These are phyloP conservation scores for Colletotrichum sp. DNA, from an alignment of 2,329 filamentous ascomycete species.

Conservation along the genomic window DNA sequence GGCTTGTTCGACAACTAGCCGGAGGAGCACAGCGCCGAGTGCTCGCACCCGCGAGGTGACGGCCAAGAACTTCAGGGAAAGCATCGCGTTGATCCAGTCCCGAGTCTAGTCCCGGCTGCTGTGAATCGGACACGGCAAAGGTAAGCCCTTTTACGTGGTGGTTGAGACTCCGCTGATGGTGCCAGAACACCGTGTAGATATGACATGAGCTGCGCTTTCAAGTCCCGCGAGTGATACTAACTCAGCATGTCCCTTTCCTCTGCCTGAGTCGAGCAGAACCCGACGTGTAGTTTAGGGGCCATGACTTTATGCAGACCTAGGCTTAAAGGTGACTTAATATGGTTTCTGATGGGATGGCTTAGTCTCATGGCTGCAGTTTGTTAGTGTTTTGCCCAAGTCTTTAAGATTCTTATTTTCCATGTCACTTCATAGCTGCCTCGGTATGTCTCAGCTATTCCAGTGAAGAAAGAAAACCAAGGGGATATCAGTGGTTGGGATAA, in stretches of 20 bases:
- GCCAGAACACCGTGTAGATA: background rate
- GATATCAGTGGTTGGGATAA: background rate
- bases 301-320: background rate
- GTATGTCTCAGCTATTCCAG: background rate
- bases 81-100: background rate
- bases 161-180: background rate
- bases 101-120: background rate
- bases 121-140: background rate
- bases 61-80: background rate
- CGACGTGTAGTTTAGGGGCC: background rate
- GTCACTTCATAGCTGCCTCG: background rate
- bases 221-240: background rate
- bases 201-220: background rate
- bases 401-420: rapidly evolving
- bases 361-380: background rate
- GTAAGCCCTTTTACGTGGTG: background rate
- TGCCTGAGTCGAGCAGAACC: background rate
- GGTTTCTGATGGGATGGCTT: rapidly evolving
- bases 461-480: background rate
- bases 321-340: background rate
- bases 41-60: no score
- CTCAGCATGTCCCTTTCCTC: background rate
- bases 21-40: no score
- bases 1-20: no score
- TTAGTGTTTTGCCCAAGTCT: background rate